Evolutionary conservation across 2,329 filamentous ascomycete species (phyloP).

Genomic region (Diplodia seriata): DNA sequence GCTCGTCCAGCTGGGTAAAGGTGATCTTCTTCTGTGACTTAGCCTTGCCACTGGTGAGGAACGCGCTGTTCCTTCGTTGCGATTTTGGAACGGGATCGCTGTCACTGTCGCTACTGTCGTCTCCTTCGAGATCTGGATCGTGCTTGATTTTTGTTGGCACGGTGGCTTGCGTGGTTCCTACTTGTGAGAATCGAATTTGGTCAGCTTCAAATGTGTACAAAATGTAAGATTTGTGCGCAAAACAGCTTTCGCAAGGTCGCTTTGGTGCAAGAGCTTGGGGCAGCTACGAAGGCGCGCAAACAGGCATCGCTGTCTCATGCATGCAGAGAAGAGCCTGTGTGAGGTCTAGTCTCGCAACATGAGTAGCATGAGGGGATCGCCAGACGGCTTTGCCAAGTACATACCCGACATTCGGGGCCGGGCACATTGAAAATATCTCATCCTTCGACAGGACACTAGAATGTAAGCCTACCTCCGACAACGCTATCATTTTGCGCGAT

Average conservation of each 20-base stretch:
- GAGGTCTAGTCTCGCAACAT: neutral
- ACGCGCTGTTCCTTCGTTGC: neutral
- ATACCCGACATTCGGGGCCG: neutral
- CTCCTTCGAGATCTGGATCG: neutral
- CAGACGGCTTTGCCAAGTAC: neutral
- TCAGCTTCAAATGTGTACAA: neutral
- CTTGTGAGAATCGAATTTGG: neutral
- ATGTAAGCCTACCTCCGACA: slow-evolving; percentile 14
- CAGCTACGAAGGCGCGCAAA: neutral
- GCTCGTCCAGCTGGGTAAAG: neutral
- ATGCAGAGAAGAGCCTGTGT: neutral
- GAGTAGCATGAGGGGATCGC: neutral
- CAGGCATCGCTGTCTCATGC: neutral
- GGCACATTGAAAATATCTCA: neutral
- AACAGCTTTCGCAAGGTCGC: neutral
- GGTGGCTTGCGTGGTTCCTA: slow-evolving; percentile 2
- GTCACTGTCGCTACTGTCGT: slow-evolving; percentile 3
- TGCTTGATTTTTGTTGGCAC: neutral
- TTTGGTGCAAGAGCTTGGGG: neutral
- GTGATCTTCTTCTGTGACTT: neutral
- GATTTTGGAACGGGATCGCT: neutral
- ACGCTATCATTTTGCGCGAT: slow-evolving; percentile 26
- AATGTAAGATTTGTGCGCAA: neutral
- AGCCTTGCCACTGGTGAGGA: slow-evolving; percentile 8
- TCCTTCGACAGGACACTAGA: neutral